Percentiles rank a stretch among this genome's conserved stretches.
phyloP scores from a whole-genome alignment of 768 basidiomycete species.

The Tylopilus sp. region DNA sequence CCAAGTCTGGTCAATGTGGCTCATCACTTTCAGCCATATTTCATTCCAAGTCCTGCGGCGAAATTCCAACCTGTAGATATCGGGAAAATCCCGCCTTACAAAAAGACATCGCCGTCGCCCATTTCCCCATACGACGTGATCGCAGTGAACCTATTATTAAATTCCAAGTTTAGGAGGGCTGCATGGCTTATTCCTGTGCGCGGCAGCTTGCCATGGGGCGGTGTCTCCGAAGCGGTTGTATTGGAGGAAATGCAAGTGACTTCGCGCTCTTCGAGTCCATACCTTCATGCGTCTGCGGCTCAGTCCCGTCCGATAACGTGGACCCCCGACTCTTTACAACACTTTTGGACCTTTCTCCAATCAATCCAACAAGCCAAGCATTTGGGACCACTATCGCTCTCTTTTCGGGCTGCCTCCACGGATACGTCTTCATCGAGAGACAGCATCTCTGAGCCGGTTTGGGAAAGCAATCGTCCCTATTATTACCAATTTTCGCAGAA shows the following conservation, averaged over 20 bases:
- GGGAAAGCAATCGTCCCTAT: constrained; percentile 27
- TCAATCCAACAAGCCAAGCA: constrained; percentile 34
- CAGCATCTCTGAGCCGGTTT: constrained; percentile 17
- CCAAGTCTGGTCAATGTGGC: background rate
- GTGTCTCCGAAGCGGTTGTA: constrained; percentile 42
- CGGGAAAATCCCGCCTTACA: constrained; percentile 31
- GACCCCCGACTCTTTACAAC: constrained; percentile 40
- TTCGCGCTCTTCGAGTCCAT: constrained; percentile 18
- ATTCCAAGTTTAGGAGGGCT: constrained; percentile 36
- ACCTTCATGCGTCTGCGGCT: constrained; percentile 12
- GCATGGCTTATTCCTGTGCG: constrained; percentile 61
- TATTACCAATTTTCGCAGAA: constrained; percentile 14
- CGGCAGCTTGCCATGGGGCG: constrained; percentile 48
- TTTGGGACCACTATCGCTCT: constrained; percentile 47
- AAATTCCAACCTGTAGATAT: constrained; percentile 16
- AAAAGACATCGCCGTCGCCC: constrained; percentile 34
- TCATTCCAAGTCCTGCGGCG: constrained; percentile 16
- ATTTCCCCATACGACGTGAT: constrained; percentile 36
- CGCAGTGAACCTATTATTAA: constrained; percentile 28
- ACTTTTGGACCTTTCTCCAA: constrained; percentile 52
- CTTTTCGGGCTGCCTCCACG: constrained; percentile 40
- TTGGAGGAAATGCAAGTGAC: constrained; percentile 27
- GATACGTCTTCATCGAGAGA: constrained; percentile 8
- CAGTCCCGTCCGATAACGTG: constrained; percentile 39
- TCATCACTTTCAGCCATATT: constrained; percentile 25